These are phyloP conservation scores for Azolla pinnata DNA, from an alignment of 75 land plant genomes.

Conservation along the genomic window DNA sequence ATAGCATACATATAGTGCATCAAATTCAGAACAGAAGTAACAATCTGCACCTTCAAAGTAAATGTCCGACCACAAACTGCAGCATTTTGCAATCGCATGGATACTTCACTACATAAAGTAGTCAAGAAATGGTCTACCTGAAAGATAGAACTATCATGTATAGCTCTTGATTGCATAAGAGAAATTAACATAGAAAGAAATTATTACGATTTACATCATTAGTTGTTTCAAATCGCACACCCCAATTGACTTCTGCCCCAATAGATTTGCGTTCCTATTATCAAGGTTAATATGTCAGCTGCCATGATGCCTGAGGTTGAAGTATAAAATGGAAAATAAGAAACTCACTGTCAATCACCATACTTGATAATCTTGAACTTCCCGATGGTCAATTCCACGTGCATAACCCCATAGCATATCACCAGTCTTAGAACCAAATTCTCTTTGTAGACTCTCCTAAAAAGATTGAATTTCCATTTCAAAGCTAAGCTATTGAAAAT, in stretches of 20 bases:
- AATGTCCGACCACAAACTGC: slow-evolving; percentile 67
- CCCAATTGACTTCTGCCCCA: slow-evolving; percentile 99
- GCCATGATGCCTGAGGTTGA: neutral
- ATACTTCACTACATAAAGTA: slow-evolving; percentile 69
- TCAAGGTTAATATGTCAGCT: neutral
- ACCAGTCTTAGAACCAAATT: slow-evolving; percentile 82
- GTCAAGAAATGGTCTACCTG: slow-evolving; percentile 62
- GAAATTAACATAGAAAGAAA: slow-evolving; percentile 1
- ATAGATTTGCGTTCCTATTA: slow-evolving; percentile 83
- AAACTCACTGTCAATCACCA: neutral
- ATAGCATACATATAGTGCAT: neutral
- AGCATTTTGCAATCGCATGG: slow-evolving; percentile 65
- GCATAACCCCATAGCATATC: slow-evolving; percentile 81
- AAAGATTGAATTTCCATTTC: neutral
- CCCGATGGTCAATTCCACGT: slow-evolving; percentile 75
- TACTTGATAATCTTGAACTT: slow-evolving; percentile 67
- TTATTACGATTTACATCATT: slow-evolving; percentile 58
- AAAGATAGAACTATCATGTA: slow-evolving; percentile 4
- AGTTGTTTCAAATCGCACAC: slow-evolving; percentile 59
- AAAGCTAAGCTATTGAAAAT: neutral
- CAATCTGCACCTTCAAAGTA: slow-evolving; percentile 61
- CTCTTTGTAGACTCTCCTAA: slow-evolving; percentile 75
- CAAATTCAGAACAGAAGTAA: neutral
- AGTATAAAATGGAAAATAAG: neutral
- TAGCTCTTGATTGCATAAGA: neutral